Percentiles rank a stretch among this genome's conserved stretches.
These are phyloP conservation scores for Ilex asprella DNA, from an alignment of 257 asterid species.

Conservation along the genomic window DNA sequence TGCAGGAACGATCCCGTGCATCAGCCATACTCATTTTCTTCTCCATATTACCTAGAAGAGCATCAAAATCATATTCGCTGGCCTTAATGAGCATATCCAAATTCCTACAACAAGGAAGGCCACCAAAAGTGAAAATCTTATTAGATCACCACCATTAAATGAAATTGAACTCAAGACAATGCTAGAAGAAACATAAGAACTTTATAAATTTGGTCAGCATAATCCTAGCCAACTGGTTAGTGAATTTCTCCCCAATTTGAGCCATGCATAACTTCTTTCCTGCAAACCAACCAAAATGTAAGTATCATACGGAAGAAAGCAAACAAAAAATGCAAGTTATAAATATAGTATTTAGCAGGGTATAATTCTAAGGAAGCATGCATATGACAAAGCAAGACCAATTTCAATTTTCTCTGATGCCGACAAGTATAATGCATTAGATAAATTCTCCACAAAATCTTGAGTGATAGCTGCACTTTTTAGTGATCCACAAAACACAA, in stretches of 20 bases:
- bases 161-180: too few species aligned
- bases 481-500: slow-evolving; percentile 63
- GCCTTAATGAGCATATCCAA: too few species aligned
- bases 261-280: slow-evolving; percentile 84
- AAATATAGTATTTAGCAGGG: background rate
- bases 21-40: too few species aligned
- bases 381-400: slow-evolving; percentile 71
- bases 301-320: background rate
- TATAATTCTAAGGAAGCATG: background rate
- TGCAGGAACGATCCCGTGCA: too few species aligned
- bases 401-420: slow-evolving; percentile 63
- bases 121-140: too few species aligned
- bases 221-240: slow-evolving; percentile 43
- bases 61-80: too few species aligned
- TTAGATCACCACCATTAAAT: too few species aligned
- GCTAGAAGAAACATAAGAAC: slow-evolving; percentile 45
- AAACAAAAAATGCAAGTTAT: background rate
- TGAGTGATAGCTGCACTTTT: slow-evolving; percentile 44
- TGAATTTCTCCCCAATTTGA: slow-evolving; percentile 62
- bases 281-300: slow-evolving; percentile 31
- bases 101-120: too few species aligned
- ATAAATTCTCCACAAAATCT: slow-evolving; percentile 62
- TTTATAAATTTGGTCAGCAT: slow-evolving; percentile 57
- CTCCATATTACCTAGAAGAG: too few species aligned
- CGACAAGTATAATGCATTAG: slow-evolving; percentile 50